Conservation (phyloP, 2,329 filamentous ascomycete species). For the Curvularia verruculosa region DNA sequence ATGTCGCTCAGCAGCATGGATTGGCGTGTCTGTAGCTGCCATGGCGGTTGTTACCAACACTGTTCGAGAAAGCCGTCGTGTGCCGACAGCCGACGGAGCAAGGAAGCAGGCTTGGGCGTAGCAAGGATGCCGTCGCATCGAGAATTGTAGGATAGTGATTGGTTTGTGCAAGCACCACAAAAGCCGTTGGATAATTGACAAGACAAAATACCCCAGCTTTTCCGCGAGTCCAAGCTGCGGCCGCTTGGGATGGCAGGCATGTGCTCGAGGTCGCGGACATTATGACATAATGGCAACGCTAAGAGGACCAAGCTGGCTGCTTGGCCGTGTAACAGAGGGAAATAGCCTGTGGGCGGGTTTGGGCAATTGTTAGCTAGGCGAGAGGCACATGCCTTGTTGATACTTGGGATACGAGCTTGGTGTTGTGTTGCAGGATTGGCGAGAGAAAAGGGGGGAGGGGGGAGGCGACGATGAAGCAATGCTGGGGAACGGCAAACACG, state of each 20-base stretch:
- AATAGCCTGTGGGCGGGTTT: neutral
- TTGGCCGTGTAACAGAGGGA: neutral
- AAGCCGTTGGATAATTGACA: slow-evolving; percentile 9
- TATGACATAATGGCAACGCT: slow-evolving; percentile 9
- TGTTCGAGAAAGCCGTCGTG: neutral
- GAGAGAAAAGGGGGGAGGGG: slow-evolving; percentile 1
- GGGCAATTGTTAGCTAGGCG: neutral
- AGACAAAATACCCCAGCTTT: slow-evolving; percentile 16
- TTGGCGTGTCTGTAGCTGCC: neutral
- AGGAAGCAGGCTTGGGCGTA: neutral
- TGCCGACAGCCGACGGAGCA: neutral
- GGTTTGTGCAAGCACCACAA: slow-evolving; percentile 10
- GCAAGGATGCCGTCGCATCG: slow-evolving; percentile 1
- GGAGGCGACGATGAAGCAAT: neutral
- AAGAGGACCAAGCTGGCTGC: neutral
- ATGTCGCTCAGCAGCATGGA: neutral
- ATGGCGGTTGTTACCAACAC: neutral
- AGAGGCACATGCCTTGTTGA: neutral
- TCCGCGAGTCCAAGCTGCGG: neutral
- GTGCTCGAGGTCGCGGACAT: neutral
- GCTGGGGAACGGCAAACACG: neutral
- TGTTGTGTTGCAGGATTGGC: neutral
- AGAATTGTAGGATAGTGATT: slow-evolving; percentile 7
- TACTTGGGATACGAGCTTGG: neutral
- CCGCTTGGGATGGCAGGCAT: neutral